A percentile compares a stretch with the other conserved stretches of the same genome.
phyloP scores from a whole-genome alignment of 305 asterid species.

The Stenogyne calaminthoides region DNA sequence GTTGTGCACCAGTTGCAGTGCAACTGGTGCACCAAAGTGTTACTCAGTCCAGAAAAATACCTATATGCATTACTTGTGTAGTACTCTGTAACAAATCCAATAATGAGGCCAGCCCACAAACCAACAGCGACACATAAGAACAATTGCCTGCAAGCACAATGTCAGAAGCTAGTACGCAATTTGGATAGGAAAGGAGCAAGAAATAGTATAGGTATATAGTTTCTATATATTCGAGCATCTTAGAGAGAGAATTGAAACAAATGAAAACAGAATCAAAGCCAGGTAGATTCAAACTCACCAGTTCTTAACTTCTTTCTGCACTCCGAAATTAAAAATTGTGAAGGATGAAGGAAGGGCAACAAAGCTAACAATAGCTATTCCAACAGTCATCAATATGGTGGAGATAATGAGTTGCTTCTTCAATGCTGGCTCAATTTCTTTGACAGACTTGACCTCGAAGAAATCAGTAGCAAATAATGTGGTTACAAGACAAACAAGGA shows the following conservation, averaged over 20 bases:
- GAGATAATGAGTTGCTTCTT: conserved; percentile 69
- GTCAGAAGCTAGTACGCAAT: background rate
- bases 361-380: conserved; percentile 57
- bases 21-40: no score
- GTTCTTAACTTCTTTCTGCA: conserved; percentile 59
- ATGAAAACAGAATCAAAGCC: background rate
- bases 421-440: conserved; percentile 69
- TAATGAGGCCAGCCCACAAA: conserved; percentile 70
- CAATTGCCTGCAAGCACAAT: conserved; percentile 51
- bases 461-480: conserved; percentile 72
- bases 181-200: background rate
- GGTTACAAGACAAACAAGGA: conserved; percentile 61
- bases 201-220: background rate
- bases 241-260: background rate
- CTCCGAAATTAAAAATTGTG: conserved; percentile 61
- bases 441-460: conserved; percentile 61
- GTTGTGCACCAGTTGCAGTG: no score
- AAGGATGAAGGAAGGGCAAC: conserved; percentile 57
- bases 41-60: conserved; percentile 27
- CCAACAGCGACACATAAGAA: conserved; percentile 75
- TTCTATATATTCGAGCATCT: background rate
- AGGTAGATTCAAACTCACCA: conserved; percentile 40
- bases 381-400: conserved; percentile 57
- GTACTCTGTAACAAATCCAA: conserved; percentile 70
- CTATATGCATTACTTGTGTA: conserved; percentile 71